phyloP scores from a whole-genome alignment of 345 rosid species.

The Microthlaspi erraticum region DNA sequence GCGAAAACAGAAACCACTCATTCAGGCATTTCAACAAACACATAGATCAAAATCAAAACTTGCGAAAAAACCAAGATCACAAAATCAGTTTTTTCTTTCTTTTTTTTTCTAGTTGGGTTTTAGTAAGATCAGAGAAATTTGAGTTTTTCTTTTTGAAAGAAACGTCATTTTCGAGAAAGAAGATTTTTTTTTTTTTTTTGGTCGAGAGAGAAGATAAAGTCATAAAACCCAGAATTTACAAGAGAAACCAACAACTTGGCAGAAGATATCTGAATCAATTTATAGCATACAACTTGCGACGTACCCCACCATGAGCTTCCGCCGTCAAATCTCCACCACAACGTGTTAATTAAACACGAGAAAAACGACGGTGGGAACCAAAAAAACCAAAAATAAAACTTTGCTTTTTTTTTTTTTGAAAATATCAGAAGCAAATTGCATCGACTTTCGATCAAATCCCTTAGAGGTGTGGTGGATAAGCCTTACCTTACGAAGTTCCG shows the following conservation, averaged over 20 bases:
- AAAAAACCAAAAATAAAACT: slow-evolving; percentile 21
- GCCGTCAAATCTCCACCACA: slow-evolving; percentile 64
- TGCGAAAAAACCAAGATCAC: slow-evolving; percentile 22
- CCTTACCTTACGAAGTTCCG: slow-evolving; percentile 17
- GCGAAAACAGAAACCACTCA: slow-evolving; percentile 15
- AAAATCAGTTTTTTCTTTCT: slow-evolving; percentile 1
- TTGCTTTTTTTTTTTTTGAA: not conserved
- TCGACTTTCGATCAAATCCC: slow-evolving; percentile 12
- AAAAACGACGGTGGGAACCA: not conserved
- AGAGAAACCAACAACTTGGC: slow-evolving; percentile 54
- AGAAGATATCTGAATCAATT: slow-evolving; percentile 54
- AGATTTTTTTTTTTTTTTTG: too few relatives aligned
- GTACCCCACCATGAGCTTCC: slow-evolving; percentile 46
- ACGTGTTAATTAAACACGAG: slow-evolving; percentile 40
- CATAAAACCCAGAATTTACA: slow-evolving; percentile 45
- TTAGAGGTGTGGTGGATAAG: slow-evolving; percentile 29
- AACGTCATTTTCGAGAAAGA: slow-evolving; percentile 45
- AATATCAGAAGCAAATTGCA: slow-evolving; percentile 19
- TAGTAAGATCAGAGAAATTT: not conserved
- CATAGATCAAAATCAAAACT: slow-evolving; percentile 11
- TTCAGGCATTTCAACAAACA: slow-evolving; percentile 30
- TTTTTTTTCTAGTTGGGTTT: not conserved
- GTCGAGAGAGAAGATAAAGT: too few relatives aligned
- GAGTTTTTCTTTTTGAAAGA: not conserved
- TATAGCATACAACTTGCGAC: slow-evolving; percentile 31